Evolutionary conservation across 108 stramenopile genomes (phyloP).

Genomic region (Skeletonema menzelii): DNA sequence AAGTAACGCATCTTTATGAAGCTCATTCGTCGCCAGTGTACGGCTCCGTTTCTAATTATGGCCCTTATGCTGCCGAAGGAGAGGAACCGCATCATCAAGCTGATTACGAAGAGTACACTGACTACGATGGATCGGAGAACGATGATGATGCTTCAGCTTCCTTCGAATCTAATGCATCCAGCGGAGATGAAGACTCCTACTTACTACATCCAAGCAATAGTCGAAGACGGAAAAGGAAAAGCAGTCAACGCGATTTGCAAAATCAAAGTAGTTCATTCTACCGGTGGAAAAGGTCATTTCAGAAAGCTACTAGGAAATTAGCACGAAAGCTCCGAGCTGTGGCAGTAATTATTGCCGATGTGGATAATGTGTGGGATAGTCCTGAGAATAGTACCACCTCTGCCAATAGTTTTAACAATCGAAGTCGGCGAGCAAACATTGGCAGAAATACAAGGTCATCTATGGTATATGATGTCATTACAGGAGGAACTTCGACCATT

Average conservation of each 20-base stretch:
- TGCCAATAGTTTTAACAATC: neutral
- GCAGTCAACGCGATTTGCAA: neutral
- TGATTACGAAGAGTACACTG: slow-evolving; percentile 4
- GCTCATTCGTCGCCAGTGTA: neutral
- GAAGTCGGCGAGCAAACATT: neutral
- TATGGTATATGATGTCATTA: slow-evolving; percentile 34
- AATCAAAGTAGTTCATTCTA: neutral
- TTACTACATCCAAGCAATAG: slow-evolving; percentile 1
- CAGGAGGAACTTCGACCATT: slow-evolving; percentile 20
- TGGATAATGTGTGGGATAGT: slow-evolving; percentile 83
- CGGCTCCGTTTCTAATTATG: neutral
- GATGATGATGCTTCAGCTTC: slow-evolving; percentile 3
- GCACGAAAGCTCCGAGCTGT: slow-evolving; percentile 27
- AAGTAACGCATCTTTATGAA: too few relatives aligned
- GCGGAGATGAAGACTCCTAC: slow-evolving; percentile 11
- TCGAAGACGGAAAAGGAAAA: slow-evolving; percentile 1
- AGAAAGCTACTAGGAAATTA: neutral
- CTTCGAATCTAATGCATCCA: neutral
- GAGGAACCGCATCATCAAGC: neutral
- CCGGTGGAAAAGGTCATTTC: neutral
- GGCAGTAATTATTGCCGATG: slow-evolving; percentile 61
- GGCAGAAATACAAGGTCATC: neutral
- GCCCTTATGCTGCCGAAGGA: neutral
- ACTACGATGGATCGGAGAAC: slow-evolving; percentile 1
- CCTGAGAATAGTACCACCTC: slow-evolving; percentile 23